A percentile compares a stretch with the other conserved stretches of the same genome.
These are phyloP conservation scores for Mycena rebaudengoi DNA, from an alignment of 768 basidiomycete species.

Conservation along the genomic window DNA sequence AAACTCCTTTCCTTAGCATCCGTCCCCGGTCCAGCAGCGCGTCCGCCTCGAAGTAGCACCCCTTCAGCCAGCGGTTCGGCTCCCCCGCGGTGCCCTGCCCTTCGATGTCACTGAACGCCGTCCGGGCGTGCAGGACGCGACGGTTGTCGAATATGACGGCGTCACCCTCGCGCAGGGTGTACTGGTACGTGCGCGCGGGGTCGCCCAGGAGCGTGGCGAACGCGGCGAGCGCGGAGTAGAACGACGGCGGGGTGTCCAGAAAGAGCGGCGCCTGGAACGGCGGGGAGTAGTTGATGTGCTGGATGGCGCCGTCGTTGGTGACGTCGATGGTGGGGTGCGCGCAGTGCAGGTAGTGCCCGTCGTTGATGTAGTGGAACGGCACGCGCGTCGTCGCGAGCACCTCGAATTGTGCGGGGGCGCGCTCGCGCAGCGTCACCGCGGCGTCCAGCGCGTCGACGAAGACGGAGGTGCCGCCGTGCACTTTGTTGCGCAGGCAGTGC, in stretches of 20 bases:
- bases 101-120: slow-evolving; percentile 66
- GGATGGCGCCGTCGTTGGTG: slow-evolving; percentile 48
- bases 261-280: slow-evolving; percentile 91
- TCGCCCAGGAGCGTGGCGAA: slow-evolving; percentile 71
- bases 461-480: slow-evolving; percentile 83
- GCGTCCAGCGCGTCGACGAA: slow-evolving; percentile 85
- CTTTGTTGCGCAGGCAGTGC: slow-evolving; percentile 88
- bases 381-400: slow-evolving; percentile 71
- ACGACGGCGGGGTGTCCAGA: slow-evolving; percentile 57
- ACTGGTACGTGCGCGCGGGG: slow-evolving; percentile 59
- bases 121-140: slow-evolving; percentile 87
- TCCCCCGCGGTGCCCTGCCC: slow-evolving; percentile 52
- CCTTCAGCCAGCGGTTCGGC: slow-evolving; percentile 88
- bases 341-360: slow-evolving; percentile 81
- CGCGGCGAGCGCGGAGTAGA: slow-evolving; percentile 67
- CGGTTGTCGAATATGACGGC: slow-evolving; percentile 93
- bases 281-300: slow-evolving; percentile 89
- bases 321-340: slow-evolving; percentile 83
- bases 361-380: slow-evolving; percentile 92
- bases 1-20: slow-evolving; percentile 46
- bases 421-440: slow-evolving; percentile 59
- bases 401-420: slow-evolving; percentile 61
- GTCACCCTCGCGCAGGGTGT: slow-evolving; percentile 83
- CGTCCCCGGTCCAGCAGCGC: slow-evolving; percentile 67
- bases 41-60: slow-evolving; percentile 81